Percentiles rank a stretch among this genome's conserved stretches.
phyloP scores from a whole-genome alignment of 495 filamentous ascomycete genomes.

The Neurospora tetrasperma region DNA sequence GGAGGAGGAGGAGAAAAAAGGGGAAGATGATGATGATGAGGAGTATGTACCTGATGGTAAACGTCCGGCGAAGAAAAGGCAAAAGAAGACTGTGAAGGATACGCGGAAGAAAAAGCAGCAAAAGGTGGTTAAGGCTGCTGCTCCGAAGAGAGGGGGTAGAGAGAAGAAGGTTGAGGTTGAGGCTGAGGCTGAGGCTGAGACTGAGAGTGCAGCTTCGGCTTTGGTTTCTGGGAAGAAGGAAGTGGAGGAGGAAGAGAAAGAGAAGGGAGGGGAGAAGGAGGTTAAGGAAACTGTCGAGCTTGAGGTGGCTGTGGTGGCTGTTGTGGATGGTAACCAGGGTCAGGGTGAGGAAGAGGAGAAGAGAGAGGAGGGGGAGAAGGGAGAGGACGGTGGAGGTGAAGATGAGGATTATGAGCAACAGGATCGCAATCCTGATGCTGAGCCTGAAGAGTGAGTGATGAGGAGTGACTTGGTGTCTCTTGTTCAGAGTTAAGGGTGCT shows the following conservation, averaged over 20 bases:
- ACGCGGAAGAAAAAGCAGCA: background rate
- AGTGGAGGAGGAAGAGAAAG: background rate
- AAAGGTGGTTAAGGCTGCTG: background rate
- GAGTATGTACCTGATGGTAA: background rate
- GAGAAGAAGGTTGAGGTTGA: background rate
- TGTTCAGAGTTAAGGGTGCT: background rate
- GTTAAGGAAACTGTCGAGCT: background rate
- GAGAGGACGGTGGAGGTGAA: too few species aligned
- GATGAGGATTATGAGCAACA: background rate
- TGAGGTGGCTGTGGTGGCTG: background rate
- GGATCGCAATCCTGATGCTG: background rate
- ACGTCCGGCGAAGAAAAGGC: background rate
- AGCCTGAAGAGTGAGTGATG: background rate
- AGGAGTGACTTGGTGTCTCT: too few species aligned
- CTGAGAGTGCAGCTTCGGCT: background rate
- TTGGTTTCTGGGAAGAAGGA: background rate
- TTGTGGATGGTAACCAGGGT: background rate
- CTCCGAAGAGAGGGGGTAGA: background rate
- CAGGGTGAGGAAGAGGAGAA: background rate
- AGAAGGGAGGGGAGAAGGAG: background rate
- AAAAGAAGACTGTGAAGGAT: background rate
- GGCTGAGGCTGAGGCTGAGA: background rate
- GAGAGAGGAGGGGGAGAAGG: too few species aligned
- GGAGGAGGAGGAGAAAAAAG: background rate
- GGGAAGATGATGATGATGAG: background rate